phyloP scores from a whole-genome alignment of 129 eudicot genomes.

The Sambucus nigra region DNA sequence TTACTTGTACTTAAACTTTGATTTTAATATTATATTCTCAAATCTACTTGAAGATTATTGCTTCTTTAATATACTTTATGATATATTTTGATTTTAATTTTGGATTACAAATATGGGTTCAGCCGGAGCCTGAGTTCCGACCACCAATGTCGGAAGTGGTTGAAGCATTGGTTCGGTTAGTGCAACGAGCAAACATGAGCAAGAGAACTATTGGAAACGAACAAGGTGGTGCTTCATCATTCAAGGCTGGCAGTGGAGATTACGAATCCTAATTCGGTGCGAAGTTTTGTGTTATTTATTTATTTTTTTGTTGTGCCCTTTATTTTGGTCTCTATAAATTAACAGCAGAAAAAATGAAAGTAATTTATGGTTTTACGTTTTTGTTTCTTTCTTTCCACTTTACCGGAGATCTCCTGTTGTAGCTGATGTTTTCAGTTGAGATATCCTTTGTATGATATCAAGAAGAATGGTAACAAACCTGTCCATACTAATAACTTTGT shows the following conservation, averaged over 20 bases:
- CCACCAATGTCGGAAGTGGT: constrained; percentile 99
- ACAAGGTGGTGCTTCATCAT: constrained; percentile 12
- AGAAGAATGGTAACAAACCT: neutral
- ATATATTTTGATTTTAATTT: neutral
- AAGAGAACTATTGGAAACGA: constrained; percentile 87
- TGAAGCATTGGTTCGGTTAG: constrained; percentile 87
- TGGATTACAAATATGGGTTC: neutral
- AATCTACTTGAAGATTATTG: neutral
- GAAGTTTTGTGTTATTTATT: too few species aligned
- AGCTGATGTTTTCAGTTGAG: neutral
- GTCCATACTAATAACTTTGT: neutral
- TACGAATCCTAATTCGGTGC: neutral
- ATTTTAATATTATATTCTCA: too few species aligned
- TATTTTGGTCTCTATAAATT: too few species aligned
- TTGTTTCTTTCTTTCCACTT: neutral
- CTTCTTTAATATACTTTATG: neutral
- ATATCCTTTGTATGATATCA: neutral
- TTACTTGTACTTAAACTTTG: too few species aligned
- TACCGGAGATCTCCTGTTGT: neutral
- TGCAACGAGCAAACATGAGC: constrained; percentile 97
- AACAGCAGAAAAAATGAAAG: too few species aligned
- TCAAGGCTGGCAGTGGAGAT: constrained; percentile 22
- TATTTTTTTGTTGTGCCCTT: neutral
- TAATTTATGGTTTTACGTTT: neutral
- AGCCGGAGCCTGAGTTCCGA: constrained; percentile 79